A percentile compares a stretch with the other conserved stretches of the same genome.
Conservation (phyloP, 495 filamentous ascomycete genomes). For the Amphirosellinia nigrospora region DNA sequence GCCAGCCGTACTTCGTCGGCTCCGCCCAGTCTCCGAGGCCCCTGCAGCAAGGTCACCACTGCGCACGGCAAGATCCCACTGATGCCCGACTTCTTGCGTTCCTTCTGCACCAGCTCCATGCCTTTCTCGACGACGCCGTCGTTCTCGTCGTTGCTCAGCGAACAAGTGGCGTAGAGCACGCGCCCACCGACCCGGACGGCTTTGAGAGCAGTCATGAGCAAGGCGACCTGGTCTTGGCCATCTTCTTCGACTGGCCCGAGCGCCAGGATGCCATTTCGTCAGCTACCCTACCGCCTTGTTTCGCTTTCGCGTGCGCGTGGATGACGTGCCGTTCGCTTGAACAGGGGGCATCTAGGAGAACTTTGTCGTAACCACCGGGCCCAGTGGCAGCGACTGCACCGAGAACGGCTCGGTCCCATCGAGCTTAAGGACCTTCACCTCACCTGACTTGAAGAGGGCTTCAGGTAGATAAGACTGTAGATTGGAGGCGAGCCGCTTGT, state of each 20-base stretch:
- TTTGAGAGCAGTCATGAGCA: slow-evolving; percentile 26
- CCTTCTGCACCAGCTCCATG: slow-evolving; percentile 26
- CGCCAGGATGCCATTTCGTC: slow-evolving; percentile 29
- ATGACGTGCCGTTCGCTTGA: slow-evolving; percentile 27
- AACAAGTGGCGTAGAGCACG: slow-evolving; percentile 28
- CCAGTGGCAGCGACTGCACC: slow-evolving; percentile 19
- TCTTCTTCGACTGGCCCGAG: slow-evolving; percentile 27
- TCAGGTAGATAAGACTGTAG: slow-evolving; percentile 17
- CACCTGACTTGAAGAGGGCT: slow-evolving; percentile 9
- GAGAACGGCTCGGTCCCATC: slow-evolving; percentile 19
- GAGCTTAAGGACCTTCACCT: slow-evolving; percentile 26
- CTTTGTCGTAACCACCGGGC: slow-evolving; percentile 23
- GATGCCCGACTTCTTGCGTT: slow-evolving; percentile 19
- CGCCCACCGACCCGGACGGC: slow-evolving; percentile 20
- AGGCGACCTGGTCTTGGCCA: slow-evolving; percentile 25
- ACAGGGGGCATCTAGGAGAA: slow-evolving; percentile 27
- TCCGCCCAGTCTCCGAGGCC: slow-evolving; percentile 24
- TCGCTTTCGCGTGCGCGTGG: slow-evolving; percentile 20
- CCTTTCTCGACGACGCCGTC: slow-evolving; percentile 21
- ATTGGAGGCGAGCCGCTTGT: slow-evolving; percentile 22
- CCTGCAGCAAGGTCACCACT: slow-evolving; percentile 13
- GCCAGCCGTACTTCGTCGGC: slow-evolving; percentile 23
- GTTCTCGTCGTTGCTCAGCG: slow-evolving; percentile 26
- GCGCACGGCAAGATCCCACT: slow-evolving; percentile 22
- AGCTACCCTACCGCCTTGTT: slow-evolving; percentile 13